Percentiles rank a stretch among this genome's conserved stretches.
Conservation (phyloP, 192 early-diverging fungal species). For the Jimgerdemannia flammicorona region DNA sequence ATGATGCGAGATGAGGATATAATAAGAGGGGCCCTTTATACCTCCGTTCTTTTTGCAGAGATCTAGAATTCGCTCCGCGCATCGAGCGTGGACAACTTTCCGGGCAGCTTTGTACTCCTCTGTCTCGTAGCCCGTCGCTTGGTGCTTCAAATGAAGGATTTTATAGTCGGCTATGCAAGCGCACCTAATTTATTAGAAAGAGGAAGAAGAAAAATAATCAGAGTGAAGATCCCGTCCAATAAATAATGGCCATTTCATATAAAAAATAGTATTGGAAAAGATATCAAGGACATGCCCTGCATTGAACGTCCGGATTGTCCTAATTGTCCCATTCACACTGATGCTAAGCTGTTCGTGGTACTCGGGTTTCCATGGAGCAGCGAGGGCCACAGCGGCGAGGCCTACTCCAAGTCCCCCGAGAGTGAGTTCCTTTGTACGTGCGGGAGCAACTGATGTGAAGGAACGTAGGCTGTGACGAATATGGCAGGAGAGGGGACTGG, state of each 20-base stretch:
- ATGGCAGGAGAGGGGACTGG: too few relatives aligned
- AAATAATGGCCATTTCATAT: neutral
- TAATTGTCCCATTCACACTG: conserved; percentile 4
- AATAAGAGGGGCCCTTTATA: neutral
- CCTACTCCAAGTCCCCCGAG: neutral
- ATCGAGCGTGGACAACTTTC: conserved; percentile 41
- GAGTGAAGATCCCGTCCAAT: neutral
- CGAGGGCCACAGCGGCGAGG: neutral
- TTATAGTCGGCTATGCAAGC: conserved; percentile 51
- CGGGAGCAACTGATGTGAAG: neutral
- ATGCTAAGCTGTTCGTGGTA: conserved; percentile 4
- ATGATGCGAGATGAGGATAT: conserved; percentile 51
- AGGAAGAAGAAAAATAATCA: neutral
- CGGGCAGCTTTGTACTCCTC: conserved; percentile 42
- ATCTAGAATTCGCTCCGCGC: conserved; percentile 36
- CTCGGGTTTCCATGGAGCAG: conserved; percentile 6
- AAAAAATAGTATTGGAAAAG: neutral
- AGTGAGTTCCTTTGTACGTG: neutral
- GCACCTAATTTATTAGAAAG: conserved; percentile 15
- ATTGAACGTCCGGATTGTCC: conserved; percentile 8
- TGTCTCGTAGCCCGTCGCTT: conserved; percentile 32
- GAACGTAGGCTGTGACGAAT: too few relatives aligned
- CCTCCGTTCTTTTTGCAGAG: conserved; percentile 35
- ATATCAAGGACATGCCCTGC: conserved; percentile 3
- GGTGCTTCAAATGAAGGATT: conserved; percentile 38